Evolutionary conservation across 2,329 filamentous ascomycete genomes (phyloP).

Genomic region (Apiospora koreana): DNA sequence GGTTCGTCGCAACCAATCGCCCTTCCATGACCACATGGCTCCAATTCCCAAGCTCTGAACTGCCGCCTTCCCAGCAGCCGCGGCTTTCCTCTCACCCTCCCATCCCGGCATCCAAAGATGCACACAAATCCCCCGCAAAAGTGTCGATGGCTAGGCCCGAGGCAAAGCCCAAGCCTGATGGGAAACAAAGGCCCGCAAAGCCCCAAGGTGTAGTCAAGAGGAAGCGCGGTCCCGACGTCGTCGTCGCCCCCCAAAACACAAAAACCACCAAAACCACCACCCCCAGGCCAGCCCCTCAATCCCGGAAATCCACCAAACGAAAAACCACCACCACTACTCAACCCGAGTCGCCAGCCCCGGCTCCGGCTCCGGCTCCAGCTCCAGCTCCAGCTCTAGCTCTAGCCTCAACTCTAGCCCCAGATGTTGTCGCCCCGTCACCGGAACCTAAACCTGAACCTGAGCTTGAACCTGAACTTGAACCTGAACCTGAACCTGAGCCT

Average conservation of each 20-base stretch:
- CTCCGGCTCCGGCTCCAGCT: too few relatives aligned
- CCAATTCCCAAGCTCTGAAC: neutral
- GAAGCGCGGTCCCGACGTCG: neutral
- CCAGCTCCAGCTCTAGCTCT: neutral
- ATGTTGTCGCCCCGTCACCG: neutral
- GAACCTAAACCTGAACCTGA: neutral
- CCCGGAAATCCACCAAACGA: neutral
- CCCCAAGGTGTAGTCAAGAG: neutral
- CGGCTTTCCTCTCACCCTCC: neutral
- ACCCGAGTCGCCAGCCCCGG: neutral
- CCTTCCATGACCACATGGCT: constrained; percentile 9
- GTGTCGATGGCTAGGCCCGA: constrained; percentile 13
- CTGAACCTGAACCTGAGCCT: neutral
- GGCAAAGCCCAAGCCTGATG: constrained; percentile 7
- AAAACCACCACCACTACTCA: neutral
- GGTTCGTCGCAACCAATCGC: constrained; percentile 1
- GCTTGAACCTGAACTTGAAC: neutral
- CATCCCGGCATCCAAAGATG: constrained; percentile 2
- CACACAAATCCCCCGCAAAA: constrained; percentile 2
- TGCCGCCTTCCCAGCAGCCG: neutral
- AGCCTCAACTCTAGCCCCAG: neutral
- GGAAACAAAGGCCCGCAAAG: neutral
- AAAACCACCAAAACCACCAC: neutral
- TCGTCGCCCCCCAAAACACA: neutral
- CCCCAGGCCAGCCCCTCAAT: too few relatives aligned